Base-by-base conservation (phyloP, 2,329 filamentous ascomycete genomes). In the Hypoxylon sp. region DNA sequence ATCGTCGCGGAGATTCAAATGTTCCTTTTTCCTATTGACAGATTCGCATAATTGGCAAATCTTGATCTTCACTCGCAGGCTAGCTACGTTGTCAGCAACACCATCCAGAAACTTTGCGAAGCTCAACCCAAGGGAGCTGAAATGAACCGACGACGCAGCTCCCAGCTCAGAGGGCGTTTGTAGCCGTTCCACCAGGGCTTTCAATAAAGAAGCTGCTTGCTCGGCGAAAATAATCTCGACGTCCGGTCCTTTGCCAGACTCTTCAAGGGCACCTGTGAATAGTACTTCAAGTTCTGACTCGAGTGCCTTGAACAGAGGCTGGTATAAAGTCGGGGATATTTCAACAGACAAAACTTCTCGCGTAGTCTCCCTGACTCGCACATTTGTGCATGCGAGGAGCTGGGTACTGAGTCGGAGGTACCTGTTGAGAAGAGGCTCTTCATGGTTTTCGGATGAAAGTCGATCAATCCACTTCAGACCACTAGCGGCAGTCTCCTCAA, bases 81-180 rank as follows among this genome's bases (percentile, higher is more conserved):
- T 86, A 68, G 82, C 86, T 7, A 82, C 76, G 11, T 82, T 85
- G 63, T 90, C 88, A 2, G 83, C 74, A 7, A 87, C 78, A 4
- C 85, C 84, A 67, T 90, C 87, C 41, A 91, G 76, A 67, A 90
- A 91, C 68, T 88, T 90, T 32, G 88, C 88, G 74, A 91, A 89
- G 73, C 86, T 90, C 41, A 91, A 80, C 0, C 88, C 86, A 41
- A 91, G 78, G 2, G 84, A 83, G 12, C 88, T 88, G 8, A 91
- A 83, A 67, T 91, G 87, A 29, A 91, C 83, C 1, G 87, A 87
- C 9, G 88, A 85, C 5, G 88, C 85, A 1, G 87, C 84, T 8
- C 86, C 86, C 9, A 88, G 81, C 70, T 91, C 89, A 1, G 87
- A 84, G 2, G 88, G 86, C 2, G 84, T 88, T 63, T 90, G 87